These are phyloP conservation scores for Lichtheimia ramosa DNA, from an alignment of 371 early-diverging fungal genomes.

Conservation along the genomic window DNA sequence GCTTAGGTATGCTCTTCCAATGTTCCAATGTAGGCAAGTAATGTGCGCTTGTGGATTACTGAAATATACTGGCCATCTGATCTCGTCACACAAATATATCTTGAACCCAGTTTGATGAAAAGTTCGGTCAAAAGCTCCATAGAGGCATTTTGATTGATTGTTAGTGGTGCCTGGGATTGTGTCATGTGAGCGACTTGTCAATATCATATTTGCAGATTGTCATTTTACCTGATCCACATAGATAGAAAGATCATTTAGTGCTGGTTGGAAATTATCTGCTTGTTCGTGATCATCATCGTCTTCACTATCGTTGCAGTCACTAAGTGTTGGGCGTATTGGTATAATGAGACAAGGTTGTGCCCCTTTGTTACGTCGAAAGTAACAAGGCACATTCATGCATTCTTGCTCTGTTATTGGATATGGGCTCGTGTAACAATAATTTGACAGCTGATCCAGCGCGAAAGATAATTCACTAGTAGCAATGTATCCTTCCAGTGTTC, in stretches of 20 bases:
- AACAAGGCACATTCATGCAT: conserved; percentile 24
- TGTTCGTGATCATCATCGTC: background rate
- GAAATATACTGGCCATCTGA: conserved; percentile 65
- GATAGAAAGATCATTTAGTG: conserved; percentile 62
- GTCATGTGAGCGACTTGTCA: background rate
- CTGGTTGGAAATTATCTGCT: conserved; percentile 2
- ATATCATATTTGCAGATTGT: background rate
- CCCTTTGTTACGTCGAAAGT: conserved; percentile 15
- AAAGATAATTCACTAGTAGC: conserved; percentile 81
- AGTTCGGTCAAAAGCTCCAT: conserved; percentile 86
- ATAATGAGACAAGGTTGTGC: background rate
- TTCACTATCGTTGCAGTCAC: background rate
- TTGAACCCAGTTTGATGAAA: conserved; percentile 79
- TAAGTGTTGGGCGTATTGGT: too few species aligned
- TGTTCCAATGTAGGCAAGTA: conserved; percentile 67
- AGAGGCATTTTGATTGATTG: conserved; percentile 70
- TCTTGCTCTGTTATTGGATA: conserved; percentile 35
- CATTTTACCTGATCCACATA: conserved; percentile 69
- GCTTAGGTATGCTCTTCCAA: conserved; percentile 36
- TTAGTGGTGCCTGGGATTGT: conserved; percentile 66
- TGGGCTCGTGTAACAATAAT: conserved; percentile 19
- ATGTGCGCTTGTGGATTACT: conserved; percentile 73
- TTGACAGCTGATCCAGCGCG: conserved; percentile 56
- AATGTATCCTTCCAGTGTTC: conserved; percentile 81
- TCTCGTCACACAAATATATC: conserved; percentile 61